phyloP scores from a whole-genome alignment of 2,329 filamentous ascomycete genomes.

The Plenodomus lindquistii region DNA sequence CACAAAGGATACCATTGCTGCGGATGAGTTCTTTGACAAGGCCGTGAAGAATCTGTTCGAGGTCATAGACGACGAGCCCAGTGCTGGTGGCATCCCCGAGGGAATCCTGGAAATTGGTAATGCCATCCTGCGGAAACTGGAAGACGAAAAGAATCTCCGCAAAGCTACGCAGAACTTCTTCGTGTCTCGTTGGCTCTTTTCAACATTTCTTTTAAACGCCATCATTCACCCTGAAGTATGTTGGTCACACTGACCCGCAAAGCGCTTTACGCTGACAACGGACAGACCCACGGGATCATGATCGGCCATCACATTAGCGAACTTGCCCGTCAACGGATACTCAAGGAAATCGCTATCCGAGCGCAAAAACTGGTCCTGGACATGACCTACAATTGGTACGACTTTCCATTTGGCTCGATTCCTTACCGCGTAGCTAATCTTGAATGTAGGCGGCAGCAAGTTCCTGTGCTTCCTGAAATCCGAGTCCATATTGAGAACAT shows the following conservation, averaged over 20 bases:
- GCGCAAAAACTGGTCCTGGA: conserved; percentile 80
- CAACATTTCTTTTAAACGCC: conserved; percentile 79
- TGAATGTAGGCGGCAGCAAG: conserved; percentile 58
- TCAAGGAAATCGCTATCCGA: conserved; percentile 75
- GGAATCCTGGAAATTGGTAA: conserved; percentile 83
- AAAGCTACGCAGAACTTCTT: conserved; percentile 76
- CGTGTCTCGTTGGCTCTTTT: conserved; percentile 90
- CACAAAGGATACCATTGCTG: conserved; percentile 77
- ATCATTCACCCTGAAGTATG: conserved; percentile 85
- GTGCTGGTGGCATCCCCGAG: conserved; percentile 81
- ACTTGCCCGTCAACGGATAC: conserved; percentile 77
- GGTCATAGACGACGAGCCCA: conserved; percentile 77
- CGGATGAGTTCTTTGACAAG: conserved; percentile 85
- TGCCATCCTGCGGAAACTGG: conserved; percentile 76
- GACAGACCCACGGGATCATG: conserved; percentile 65
- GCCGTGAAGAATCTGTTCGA: conserved; percentile 82
- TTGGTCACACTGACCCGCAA: conserved; percentile 8
- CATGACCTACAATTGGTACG: conserved; percentile 70
- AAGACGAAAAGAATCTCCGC: conserved; percentile 70
- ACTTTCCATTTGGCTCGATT: conserved; percentile 22
- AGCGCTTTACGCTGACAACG: conserved; percentile 36
- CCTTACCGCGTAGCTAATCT: conserved; percentile 27
- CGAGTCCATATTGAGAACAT: conserved; percentile 74
- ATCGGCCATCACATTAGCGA: conserved; percentile 91
- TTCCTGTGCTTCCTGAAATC: conserved; percentile 65